Percentiles rank a stretch among this genome's conserved stretches.
These are phyloP conservation scores for Clathrus columnatus DNA, from an alignment of 768 basidiomycete species.

Conservation along the genomic window DNA sequence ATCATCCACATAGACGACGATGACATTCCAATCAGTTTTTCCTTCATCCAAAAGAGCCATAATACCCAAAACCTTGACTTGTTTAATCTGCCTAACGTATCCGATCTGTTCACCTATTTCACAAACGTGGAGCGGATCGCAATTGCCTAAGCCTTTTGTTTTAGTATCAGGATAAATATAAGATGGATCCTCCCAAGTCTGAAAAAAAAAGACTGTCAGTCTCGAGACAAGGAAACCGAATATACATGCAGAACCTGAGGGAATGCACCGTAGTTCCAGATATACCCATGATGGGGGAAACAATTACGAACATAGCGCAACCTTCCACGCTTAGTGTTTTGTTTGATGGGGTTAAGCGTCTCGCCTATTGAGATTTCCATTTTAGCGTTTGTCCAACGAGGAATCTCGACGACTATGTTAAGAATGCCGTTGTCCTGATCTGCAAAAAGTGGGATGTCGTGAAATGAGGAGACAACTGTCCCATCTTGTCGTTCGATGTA, in stretches of 20 bases:
- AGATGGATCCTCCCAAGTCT: constrained; percentile 98
- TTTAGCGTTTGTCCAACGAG: constrained; percentile 99
- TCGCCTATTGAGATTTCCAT: constrained; percentile 99
- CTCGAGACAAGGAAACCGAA: too few relatives aligned
- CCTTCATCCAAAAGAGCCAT: constrained; percentile 99
- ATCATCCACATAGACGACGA: constrained; percentile 93
- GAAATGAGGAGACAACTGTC: constrained; percentile 76
- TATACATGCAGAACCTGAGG: too few relatives aligned
- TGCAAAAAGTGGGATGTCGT: constrained; percentile 97
- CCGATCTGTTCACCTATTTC: constrained; percentile 99
- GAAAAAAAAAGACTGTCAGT: too few relatives aligned
- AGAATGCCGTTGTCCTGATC: constrained; percentile 91
- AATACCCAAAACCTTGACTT: constrained; percentile 99
- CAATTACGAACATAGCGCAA: constrained; percentile 98
- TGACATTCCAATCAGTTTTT: constrained; percentile 99
- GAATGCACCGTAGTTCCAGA: constrained; percentile 99
- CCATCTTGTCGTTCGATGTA: constrained; percentile 80
- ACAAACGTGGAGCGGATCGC: constrained; percentile 98
- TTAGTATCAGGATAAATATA: constrained; percentile 90
- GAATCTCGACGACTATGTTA: constrained; percentile 98
- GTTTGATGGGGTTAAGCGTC: constrained; percentile 99
- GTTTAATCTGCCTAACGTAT: constrained; percentile 95
- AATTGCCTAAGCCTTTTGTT: constrained; percentile 96
- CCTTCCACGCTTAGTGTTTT: constrained; percentile 95
- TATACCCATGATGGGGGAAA: constrained; percentile 99